Conservation (phyloP, 192 early-diverging fungal genomes). For the Umbelopsis sp. region DNA sequence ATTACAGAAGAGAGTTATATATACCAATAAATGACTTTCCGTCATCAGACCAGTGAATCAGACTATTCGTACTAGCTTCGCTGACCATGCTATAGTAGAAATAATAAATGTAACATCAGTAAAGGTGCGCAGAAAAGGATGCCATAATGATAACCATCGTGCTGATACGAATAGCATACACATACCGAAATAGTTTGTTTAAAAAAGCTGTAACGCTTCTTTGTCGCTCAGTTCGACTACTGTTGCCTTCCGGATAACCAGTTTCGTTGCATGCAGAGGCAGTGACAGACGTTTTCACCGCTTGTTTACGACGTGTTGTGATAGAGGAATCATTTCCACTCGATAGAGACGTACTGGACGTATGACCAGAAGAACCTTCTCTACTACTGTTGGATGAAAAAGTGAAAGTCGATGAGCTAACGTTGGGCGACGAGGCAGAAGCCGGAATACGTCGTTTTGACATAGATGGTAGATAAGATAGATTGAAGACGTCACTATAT, state of each 20-base stretch:
- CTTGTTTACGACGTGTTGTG: background rate
- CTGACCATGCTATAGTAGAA: background rate
- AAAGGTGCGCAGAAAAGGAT: background rate
- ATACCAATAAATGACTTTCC: conserved; percentile 15
- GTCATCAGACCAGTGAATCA: conserved; percentile 4
- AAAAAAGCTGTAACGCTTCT: conserved; percentile 11
- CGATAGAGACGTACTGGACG: background rate
- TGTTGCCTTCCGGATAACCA: background rate
- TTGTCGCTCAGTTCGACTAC: background rate
- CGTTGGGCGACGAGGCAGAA: background rate
- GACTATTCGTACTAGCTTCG: background rate
- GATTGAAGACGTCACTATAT: background rate
- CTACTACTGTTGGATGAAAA: conserved; percentile 11
- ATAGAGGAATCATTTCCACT: background rate
- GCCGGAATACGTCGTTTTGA: background rate
- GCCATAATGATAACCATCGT: background rate
- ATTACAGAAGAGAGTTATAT: no score
- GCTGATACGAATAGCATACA: background rate
- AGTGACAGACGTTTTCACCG: background rate
- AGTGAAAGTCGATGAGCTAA: background rate
- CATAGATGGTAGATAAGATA: background rate
- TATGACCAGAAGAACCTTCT: conserved; percentile 7
- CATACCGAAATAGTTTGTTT: conserved; percentile 13
- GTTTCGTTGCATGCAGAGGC: background rate
- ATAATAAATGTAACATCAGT: background rate